These are phyloP conservation scores for Calonectria crousiana DNA, from an alignment of 2,329 filamentous ascomycete species.

Conservation along the genomic window DNA sequence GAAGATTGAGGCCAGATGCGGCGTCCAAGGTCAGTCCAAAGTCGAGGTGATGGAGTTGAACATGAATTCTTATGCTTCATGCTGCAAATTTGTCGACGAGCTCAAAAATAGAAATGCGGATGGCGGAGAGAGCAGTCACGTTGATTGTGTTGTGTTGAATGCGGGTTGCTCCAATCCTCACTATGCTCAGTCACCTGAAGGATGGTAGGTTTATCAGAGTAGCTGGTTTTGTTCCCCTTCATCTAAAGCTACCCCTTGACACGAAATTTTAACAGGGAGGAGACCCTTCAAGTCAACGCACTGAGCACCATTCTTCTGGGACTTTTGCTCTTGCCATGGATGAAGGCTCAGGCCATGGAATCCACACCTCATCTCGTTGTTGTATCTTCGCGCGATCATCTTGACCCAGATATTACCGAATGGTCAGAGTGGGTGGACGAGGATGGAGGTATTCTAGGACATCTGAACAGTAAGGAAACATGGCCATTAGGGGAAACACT, in stretches of 20 bases:
- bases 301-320: not conserved
- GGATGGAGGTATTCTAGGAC: not conserved
- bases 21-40: not conserved
- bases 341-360: not conserved
- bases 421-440: not conserved
- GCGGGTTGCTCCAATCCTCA: not conserved
- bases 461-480: not conserved
- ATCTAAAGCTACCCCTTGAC: not conserved
- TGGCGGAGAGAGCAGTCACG: not conserved
- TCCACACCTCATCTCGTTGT: not conserved
- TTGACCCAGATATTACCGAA: not conserved
- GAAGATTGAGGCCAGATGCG: not conserved
- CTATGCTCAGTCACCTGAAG: not conserved
- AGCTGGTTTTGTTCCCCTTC: not conserved
- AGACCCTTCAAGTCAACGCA: not conserved
- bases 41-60: not conserved
- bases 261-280: not conserved
- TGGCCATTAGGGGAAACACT: not conserved
- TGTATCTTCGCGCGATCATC: not conserved
- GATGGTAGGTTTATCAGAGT: not conserved
- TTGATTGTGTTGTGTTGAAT: not conserved
- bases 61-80: not conserved
- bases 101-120: not conserved
- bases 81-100: not conserved
- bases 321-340: not conserved